Evolutionary conservation across 148 eudicot genomes (phyloP).

Genomic region (Rhododendron kiyosumense): DNA sequence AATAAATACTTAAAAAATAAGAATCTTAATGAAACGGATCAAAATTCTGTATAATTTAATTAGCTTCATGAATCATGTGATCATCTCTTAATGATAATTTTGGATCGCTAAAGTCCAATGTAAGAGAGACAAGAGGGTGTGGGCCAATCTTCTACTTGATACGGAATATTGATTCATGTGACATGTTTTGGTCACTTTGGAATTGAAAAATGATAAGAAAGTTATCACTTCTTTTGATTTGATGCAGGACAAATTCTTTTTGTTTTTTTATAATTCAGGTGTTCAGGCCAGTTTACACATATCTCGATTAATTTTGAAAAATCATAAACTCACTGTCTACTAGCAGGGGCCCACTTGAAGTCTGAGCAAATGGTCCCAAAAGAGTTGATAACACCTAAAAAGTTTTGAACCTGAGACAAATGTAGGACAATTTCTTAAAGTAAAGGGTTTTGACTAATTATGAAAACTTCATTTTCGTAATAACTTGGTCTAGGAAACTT

Average conservation of each 20-base stretch:
- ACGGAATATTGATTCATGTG: neutral
- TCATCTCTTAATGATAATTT: neutral
- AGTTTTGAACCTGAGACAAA: neutral
- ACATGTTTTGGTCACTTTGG: neutral
- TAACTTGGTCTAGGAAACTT: too few relatives aligned
- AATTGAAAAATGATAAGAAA: neutral
- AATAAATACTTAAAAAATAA: too few relatives aligned
- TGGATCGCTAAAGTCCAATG: neutral
- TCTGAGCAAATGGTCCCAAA: neutral
- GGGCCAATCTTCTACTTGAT: neutral
- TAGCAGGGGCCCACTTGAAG: neutral
- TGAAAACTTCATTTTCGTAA: too few relatives aligned
- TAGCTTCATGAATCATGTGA: neutral
- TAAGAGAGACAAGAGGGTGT: neutral
- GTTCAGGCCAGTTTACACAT: neutral
- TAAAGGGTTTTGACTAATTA: too few relatives aligned
- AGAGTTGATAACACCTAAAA: neutral
- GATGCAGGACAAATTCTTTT: neutral
- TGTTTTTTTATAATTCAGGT: neutral
- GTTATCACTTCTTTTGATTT: neutral
- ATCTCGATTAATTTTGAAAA: neutral
- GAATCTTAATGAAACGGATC: too few relatives aligned
- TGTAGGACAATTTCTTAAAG: too few relatives aligned
- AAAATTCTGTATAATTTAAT: neutral
- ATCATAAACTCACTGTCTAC: neutral